phyloP scores from a whole-genome alignment of 495 filamentous ascomycete genomes.

The Elaphomyces granulatus region DNA sequence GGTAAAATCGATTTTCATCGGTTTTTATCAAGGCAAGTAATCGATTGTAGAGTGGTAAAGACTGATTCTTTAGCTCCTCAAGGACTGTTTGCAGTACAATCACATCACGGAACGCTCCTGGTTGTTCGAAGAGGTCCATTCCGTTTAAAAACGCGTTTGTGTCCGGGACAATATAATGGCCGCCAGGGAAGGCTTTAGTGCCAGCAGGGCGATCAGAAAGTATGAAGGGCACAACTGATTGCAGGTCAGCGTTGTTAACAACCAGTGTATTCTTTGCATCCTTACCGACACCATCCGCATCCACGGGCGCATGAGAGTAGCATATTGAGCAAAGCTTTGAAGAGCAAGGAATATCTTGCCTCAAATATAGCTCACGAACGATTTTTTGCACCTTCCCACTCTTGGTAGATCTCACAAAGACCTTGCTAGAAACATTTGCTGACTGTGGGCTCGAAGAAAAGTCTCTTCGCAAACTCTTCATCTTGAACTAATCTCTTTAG shows the following conservation, averaged over 20 bases:
- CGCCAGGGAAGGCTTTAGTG: constrained; percentile 63
- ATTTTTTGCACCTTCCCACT: constrained; percentile 97
- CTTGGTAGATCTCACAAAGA: constrained; percentile 84
- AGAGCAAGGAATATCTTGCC: constrained; percentile 95
- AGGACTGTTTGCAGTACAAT: constrained; percentile 89
- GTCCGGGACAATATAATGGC: constrained; percentile 91
- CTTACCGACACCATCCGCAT: constrained; percentile 63
- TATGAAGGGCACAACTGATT: constrained; percentile 62
- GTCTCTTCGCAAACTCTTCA: constrained; percentile 81
- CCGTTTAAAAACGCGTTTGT: constrained; percentile 92
- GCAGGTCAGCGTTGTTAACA: constrained; percentile 16
- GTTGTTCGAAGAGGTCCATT: constrained; percentile 92
- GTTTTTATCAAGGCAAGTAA: constrained; percentile 79
- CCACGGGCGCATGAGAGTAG: constrained; percentile 50
- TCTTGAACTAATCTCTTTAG: too few species aligned
- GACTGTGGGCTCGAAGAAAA: constrained; percentile 49
- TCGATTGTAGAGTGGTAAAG: constrained; percentile 87
- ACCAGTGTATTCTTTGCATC: too few species aligned
- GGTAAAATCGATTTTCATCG: constrained; percentile 91
- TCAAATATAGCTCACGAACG: constrained; percentile 87
- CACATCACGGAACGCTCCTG: constrained; percentile 84
- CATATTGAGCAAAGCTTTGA: constrained; percentile 74
- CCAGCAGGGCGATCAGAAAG: constrained; percentile 78
- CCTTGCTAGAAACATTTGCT: constrained; percentile 77
- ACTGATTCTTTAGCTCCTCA: constrained; percentile 88